phyloP scores from a whole-genome alignment of 129 eudicot genomes.

The Tagetes erecta region DNA sequence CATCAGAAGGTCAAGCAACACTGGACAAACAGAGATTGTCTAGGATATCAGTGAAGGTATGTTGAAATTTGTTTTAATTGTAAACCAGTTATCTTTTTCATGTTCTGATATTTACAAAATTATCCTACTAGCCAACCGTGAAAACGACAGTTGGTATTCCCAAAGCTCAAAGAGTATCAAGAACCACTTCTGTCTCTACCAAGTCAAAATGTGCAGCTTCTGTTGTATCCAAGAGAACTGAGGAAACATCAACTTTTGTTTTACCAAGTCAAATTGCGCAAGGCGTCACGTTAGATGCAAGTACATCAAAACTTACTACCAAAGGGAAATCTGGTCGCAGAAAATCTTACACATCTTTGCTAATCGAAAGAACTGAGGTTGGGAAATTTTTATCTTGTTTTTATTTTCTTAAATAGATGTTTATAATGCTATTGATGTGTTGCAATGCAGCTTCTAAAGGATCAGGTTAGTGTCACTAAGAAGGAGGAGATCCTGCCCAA shows the following conservation, averaged over 20 bases:
- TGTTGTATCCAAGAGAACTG: conserved; percentile 43
- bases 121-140: conserved; percentile 48
- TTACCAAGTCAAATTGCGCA: conserved; percentile 42
- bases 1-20: conserved; percentile 40
- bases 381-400: background rate
- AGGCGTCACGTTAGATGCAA: conserved; percentile 30
- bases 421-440: conserved; percentile 18
- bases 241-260: conserved; percentile 23
- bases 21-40: conserved; percentile 33
- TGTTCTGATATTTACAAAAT: conserved; percentile 4
- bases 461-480: conserved; percentile 34
- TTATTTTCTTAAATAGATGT: background rate
- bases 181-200: conserved; percentile 31
- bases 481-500: conserved; percentile 55
- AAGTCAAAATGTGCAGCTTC: conserved; percentile 35
- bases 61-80: conserved; percentile 1
- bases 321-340: conserved; percentile 66
- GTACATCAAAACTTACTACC: conserved; percentile 34
- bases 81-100: background rate
- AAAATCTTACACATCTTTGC: conserved; percentile 71
- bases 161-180: conserved; percentile 38
- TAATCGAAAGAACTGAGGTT: conserved; percentile 83
- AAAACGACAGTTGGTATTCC: conserved; percentile 33
- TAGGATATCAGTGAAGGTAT: conserved; percentile 63
- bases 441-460: conserved; percentile 51